Percentiles rank a stretch among this genome's conserved stretches.
These are phyloP conservation scores for Asterella californica DNA, from an alignment of 225 moss, liverwort and hornwort genomes.

Conservation along the genomic window DNA sequence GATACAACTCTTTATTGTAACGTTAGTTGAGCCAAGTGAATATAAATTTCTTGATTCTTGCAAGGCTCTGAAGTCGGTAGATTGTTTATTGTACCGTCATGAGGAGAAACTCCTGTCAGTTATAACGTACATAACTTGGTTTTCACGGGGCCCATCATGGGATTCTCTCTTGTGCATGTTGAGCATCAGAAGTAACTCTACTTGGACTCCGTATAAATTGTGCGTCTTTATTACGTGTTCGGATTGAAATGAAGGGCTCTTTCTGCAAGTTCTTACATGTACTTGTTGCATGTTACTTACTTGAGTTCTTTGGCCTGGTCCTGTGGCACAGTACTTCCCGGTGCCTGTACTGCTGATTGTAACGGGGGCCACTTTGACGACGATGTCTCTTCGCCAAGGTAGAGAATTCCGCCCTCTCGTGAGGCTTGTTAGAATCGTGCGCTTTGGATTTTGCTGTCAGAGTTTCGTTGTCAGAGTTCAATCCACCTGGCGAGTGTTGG, in stretches of 20 bases:
- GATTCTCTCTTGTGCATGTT: no score
- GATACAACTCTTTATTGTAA: not conserved
- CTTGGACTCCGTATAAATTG: not conserved
- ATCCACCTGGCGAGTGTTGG: no score
- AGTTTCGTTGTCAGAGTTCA: no score
- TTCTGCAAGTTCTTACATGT: no score
- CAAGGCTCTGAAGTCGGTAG: not conserved
- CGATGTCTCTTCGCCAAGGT: slow-evolving; percentile 75
- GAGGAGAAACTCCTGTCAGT: not conserved
- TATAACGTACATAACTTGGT: not conserved
- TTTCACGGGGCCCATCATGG: not conserved
- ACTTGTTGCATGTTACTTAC: not conserved
- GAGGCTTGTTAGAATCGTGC: no score
- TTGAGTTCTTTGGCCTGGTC: not conserved
- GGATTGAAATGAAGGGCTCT: no score
- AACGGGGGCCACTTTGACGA: slow-evolving; percentile 76
- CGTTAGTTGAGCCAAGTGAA: not conserved
- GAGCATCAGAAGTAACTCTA: no score
- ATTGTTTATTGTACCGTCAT: not conserved
- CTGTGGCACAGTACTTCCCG: slow-evolving; percentile 63
- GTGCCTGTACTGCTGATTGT: slow-evolving; percentile 62
- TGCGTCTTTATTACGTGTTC: not conserved
- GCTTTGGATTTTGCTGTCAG: no score
- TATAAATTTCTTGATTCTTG: not conserved
- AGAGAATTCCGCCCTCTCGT: not conserved